A percentile compares a stretch with the other conserved stretches of the same genome.
These are phyloP conservation scores for Samsoniella hepiali DNA, from an alignment of 2,329 filamentous ascomycete genomes.

Conservation along the genomic window DNA sequence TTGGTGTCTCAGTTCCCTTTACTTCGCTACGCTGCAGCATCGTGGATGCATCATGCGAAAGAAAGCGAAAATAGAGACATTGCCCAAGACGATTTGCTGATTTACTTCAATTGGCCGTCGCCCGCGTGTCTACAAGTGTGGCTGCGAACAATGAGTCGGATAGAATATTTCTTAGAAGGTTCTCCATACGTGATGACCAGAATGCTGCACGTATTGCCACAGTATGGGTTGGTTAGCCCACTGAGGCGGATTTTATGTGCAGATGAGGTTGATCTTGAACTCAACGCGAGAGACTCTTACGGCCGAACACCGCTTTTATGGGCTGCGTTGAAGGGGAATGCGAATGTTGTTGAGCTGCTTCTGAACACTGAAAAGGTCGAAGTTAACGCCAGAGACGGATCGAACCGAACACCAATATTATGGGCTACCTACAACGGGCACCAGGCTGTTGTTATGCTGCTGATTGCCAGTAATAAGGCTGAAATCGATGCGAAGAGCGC, in stretches of 20 bases:
- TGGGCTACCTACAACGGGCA: too few species aligned
- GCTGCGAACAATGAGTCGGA: too few species aligned
- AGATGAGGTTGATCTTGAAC: not conserved
- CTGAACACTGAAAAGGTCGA: not conserved
- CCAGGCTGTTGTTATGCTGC: too few species aligned
- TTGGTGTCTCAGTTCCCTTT: too few species aligned
- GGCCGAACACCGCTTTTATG: not conserved
- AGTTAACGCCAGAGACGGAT: not conserved
- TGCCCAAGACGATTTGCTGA: not conserved
- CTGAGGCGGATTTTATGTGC: not conserved
- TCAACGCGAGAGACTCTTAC: not conserved
- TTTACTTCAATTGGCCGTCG: not conserved
- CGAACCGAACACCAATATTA: not conserved
- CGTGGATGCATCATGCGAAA: not conserved
- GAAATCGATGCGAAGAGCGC: too few species aligned
- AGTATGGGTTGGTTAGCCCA: not conserved
- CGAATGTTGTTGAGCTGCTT: not conserved
- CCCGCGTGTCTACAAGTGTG: not conserved
- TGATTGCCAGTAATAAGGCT: too few species aligned
- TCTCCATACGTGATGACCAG: not conserved
- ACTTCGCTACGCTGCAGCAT: too few species aligned
- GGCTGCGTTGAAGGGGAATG: not conserved
- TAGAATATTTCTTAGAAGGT: too few species aligned
- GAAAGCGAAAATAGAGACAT: not conserved
- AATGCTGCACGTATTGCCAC: not conserved